These are phyloP conservation scores for Flaveria linearis DNA, from an alignment of 129 eudicot genomes.

Conservation along the genomic window DNA sequence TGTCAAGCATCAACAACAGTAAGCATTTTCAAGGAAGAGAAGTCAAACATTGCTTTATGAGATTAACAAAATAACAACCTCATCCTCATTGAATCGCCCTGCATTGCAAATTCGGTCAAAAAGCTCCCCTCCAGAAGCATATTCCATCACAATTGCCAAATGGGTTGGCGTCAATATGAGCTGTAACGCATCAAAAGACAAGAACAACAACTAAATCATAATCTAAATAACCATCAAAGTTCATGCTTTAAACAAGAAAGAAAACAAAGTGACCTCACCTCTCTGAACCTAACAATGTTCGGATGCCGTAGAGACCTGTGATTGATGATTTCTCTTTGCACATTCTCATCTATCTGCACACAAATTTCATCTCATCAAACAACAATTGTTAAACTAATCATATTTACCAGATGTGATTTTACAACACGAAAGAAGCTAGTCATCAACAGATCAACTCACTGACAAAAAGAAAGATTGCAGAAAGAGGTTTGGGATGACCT, in stretches of 20 bases:
- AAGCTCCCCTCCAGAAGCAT: constrained; percentile 74
- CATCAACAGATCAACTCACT: neutral
- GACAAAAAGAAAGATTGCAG: neutral
- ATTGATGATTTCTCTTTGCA: constrained; percentile 67
- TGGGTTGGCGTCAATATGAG: constrained; percentile 67
- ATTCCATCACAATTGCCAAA: constrained; percentile 69
- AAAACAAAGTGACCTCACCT: constrained; percentile 37
- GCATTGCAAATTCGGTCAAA: constrained; percentile 61
- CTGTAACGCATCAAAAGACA: constrained; percentile 27
- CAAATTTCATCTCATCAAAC: constrained; percentile 20
- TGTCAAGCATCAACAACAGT: constrained; percentile 29
- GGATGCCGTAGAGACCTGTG: constrained; percentile 68
- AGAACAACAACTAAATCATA: constrained; percentile 7
- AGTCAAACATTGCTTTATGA: neutral
- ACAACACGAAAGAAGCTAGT: neutral
- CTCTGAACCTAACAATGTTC: constrained; percentile 62
- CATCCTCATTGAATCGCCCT: constrained; percentile 62
- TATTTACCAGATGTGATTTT: neutral
- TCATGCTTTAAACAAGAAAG: neutral
- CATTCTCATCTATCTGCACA: constrained; percentile 72
- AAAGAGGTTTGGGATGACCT: neutral
- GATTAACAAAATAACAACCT: constrained; percentile 38
- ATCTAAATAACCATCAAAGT: neutral
- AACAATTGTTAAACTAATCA: neutral
- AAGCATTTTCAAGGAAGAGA: constrained; percentile 11